Conservation (phyloP, 2,329 filamentous ascomycete species). For the Ascosphaera pollenicola region DNA sequence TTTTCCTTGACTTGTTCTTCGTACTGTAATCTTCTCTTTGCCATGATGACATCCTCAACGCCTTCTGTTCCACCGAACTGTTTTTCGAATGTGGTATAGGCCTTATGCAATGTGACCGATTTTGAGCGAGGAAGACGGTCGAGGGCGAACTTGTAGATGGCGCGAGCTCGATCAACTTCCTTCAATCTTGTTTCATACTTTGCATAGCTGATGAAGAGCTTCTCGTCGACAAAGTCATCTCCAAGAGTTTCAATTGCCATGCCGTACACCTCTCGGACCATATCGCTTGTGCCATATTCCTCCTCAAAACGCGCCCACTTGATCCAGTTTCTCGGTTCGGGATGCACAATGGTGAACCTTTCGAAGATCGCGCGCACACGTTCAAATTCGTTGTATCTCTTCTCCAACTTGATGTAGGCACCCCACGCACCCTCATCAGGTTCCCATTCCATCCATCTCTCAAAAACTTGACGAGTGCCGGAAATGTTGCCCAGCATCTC, state of each 20-base stretch:
- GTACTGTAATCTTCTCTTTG: slow-evolving; percentile 79
- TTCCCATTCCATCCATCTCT: slow-evolving; percentile 97
- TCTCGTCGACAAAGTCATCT: slow-evolving; percentile 91
- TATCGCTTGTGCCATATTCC: slow-evolving; percentile 75
- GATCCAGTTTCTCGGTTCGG: slow-evolving; percentile 92
- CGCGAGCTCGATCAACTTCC: slow-evolving; percentile 78
- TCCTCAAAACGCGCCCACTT: slow-evolving; percentile 98
- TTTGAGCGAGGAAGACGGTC: slow-evolving; percentile 78
- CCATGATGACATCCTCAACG: slow-evolving; percentile 87
- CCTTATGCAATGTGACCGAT: slow-evolving; percentile 67
- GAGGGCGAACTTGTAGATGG: slow-evolving; percentile 92
- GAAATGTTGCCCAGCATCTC: slow-evolving; percentile 91
- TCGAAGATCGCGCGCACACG: slow-evolving; percentile 77
- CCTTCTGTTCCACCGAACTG: slow-evolving; percentile 87
- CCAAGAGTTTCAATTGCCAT: slow-evolving; percentile 71
- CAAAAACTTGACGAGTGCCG: slow-evolving; percentile 81
- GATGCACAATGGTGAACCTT: slow-evolving; percentile 77
- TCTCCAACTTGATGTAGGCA: slow-evolving; percentile 92
- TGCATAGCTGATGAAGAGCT: slow-evolving; percentile 87
- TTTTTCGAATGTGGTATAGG: slow-evolving; percentile 95
- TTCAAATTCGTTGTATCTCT: slow-evolving; percentile 80
- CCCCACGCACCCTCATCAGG: slow-evolving; percentile 91
- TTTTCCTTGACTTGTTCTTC: slow-evolving; percentile 90
- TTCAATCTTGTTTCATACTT: slow-evolving; percentile 86
- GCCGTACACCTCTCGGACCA: slow-evolving; percentile 82